These are phyloP conservation scores for Verruconis gallopava DNA, from an alignment of 2,329 filamentous ascomycete species.

Conservation along the genomic window DNA sequence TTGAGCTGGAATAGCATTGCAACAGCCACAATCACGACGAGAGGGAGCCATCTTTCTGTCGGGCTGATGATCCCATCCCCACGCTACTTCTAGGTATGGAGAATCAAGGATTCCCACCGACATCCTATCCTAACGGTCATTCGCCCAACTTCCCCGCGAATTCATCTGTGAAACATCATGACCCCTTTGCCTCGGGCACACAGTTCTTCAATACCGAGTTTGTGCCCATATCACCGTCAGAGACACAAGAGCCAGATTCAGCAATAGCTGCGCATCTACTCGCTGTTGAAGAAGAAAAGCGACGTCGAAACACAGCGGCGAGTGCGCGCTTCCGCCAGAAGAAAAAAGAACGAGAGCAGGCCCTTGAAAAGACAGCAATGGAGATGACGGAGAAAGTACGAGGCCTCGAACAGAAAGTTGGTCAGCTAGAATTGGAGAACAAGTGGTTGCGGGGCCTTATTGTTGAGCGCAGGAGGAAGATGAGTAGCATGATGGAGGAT, in stretches of 20 bases:
- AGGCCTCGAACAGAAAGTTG: constrained; percentile 31
- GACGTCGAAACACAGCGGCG: constrained; percentile 39
- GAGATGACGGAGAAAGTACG: constrained; percentile 37
- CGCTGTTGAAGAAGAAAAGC: constrained; percentile 39
- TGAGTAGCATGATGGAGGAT: neutral
- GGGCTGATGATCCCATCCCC: no score
- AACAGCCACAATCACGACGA: no score
- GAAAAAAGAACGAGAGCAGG: constrained; percentile 42
- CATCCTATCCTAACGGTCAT: neutral
- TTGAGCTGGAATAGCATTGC: no score
- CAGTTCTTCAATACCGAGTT: neutral
- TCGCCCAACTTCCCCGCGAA: neutral
- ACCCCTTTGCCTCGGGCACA: neutral
- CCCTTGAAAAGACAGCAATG: constrained; percentile 37
- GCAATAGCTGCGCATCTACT: neutral
- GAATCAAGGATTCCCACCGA: neutral
- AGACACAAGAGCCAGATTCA: neutral
- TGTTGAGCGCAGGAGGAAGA: constrained; percentile 22
- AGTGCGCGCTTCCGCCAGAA: constrained; percentile 40
- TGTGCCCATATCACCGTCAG: neutral
- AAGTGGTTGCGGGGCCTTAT: constrained; percentile 39
- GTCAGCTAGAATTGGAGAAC: constrained; percentile 40
- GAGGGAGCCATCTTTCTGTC: no score
- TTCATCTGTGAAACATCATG: neutral
- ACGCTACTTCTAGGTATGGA: no score